Evolutionary conservation across 345 rosid genomes (phyloP).

Genomic region (Boechera stricta): DNA sequence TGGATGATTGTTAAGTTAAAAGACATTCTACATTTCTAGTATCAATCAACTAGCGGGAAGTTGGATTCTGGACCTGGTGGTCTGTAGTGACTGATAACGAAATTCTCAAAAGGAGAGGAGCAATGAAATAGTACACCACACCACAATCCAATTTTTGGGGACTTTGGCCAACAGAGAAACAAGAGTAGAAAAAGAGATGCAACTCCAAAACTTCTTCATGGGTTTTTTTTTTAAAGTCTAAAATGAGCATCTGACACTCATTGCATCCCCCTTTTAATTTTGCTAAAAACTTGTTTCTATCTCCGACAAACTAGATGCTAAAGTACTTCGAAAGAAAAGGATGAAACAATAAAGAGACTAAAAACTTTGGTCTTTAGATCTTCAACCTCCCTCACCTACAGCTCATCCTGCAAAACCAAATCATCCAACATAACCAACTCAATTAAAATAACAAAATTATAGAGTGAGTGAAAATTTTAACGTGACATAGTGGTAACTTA

Average conservation of each 20-base stretch:
- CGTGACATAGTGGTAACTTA: slow-evolving; percentile 36
- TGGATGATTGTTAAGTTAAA: neutral
- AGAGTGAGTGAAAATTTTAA: neutral
- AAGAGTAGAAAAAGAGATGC: slow-evolving; percentile 1
- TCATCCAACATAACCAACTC: neutral
- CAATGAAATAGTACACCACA: neutral
- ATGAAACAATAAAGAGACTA: slow-evolving; percentile 12
- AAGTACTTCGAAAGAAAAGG: neutral
- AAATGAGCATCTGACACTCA: slow-evolving; percentile 6
- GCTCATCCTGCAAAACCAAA: slow-evolving; percentile 68
- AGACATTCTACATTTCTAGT: neutral
- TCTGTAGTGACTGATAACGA: neutral
- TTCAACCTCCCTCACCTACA: slow-evolving; percentile 21
- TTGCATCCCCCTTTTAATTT: neutral
- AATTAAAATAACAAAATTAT: neutral
- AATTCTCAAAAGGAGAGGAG: neutral
- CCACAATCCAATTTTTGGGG: neutral
- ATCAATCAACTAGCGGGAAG: no score
- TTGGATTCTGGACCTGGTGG: neutral
- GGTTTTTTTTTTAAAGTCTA: neutral
- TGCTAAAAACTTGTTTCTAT: slow-evolving; percentile 35
- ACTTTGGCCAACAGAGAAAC: neutral
- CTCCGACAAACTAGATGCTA: slow-evolving; percentile 36
- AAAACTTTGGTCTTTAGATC: slow-evolving; percentile 32
- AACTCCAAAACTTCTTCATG: slow-evolving; percentile 22